Conservation (phyloP, 2,329 filamentous ascomycete genomes). For the Cadophora gregata region DNA sequence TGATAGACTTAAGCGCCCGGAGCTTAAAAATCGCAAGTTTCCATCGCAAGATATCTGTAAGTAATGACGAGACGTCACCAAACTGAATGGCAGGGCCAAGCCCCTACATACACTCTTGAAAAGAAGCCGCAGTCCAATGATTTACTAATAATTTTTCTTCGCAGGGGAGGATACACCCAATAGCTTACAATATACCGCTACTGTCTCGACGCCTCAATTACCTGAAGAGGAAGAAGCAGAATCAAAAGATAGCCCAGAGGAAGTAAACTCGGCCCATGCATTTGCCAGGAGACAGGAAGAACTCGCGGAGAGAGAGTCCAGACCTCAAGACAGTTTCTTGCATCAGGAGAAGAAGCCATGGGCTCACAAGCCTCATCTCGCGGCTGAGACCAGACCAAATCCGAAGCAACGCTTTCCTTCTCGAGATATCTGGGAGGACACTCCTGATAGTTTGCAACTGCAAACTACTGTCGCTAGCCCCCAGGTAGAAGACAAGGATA, state of each 20-base stretch:
- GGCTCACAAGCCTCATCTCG: constrained; percentile 56
- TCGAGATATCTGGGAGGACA: constrained; percentile 93
- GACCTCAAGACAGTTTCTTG: constrained; percentile 57
- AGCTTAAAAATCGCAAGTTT: constrained; percentile 71
- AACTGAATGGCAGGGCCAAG: too few relatives aligned
- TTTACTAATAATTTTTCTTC: not conserved
- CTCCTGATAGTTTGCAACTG: constrained; percentile 80
- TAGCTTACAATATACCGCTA: constrained; percentile 79
- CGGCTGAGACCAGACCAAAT: constrained; percentile 59
- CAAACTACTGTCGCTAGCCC: constrained; percentile 73
- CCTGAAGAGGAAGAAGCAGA: constrained; percentile 53
- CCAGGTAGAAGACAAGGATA: constrained; percentile 53
- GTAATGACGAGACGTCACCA: not conserved
- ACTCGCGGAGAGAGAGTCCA: constrained; percentile 62
- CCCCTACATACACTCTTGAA: too few relatives aligned
- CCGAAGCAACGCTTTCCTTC: constrained; percentile 82
- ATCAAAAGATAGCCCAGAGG: constrained; percentile 18
- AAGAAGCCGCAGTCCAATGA: not conserved
- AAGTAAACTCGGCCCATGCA: constrained; percentile 63
- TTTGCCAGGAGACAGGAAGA: constrained; percentile 72
- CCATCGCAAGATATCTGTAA: constrained; percentile 89
- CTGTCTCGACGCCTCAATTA: constrained; percentile 81
- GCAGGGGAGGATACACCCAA: constrained; percentile 85
- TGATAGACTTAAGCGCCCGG: constrained; percentile 61
- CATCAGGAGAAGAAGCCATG: constrained; percentile 58